Evolutionary conservation across 208 protist genomes (phyloP).

Genomic region (Histomonas meleagridis): DNA sequence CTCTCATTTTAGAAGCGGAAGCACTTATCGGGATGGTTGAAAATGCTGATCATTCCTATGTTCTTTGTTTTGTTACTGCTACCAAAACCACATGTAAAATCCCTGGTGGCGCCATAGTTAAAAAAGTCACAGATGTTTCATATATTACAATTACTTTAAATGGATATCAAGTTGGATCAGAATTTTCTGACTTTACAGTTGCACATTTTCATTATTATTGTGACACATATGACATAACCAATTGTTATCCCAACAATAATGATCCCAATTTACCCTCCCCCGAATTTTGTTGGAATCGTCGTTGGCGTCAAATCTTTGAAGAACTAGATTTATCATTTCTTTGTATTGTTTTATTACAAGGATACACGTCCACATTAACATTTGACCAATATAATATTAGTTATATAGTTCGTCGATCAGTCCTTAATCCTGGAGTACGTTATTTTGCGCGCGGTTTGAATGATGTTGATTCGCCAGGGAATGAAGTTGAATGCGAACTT

Average conservation of each 20-base stretch:
- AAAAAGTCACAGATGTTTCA: background rate
- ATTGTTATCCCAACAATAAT: background rate
- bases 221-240: slow-evolving; percentile 14
- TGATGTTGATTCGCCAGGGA: background rate
- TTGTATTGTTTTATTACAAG: background rate
- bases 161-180: background rate
- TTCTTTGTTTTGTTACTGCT: background rate
- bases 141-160: background rate
- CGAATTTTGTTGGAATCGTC: background rate
- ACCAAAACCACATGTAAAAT: background rate
- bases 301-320: background rate
- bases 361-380: background rate
- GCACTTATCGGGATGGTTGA: background rate
- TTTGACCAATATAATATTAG: background rate
- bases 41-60: background rate
- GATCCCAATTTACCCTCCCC: background rate
- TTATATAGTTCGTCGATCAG: background rate
- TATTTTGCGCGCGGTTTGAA: slow-evolving; percentile 5
- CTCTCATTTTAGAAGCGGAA: background rate
- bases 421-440: background rate
- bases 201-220: background rate
- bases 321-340: background rate
- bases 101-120: background rate
- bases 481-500: slow-evolving; percentile 20
- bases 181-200: background rate